Conservation (phyloP, 192 early-diverging fungal species). For the Dimargaris verticillata region DNA sequence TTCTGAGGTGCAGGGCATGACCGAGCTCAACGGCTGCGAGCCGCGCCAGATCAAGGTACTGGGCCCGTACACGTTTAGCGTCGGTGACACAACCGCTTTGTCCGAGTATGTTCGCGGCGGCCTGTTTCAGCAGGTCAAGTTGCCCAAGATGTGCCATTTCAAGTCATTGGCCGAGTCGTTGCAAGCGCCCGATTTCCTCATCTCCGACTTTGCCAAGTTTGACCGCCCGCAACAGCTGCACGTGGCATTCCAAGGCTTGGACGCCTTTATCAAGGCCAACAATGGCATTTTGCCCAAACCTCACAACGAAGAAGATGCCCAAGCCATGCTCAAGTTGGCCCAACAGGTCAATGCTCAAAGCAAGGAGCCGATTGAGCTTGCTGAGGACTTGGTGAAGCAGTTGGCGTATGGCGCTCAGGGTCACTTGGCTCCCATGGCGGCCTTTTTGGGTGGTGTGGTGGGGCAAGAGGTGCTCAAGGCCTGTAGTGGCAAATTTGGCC, state of each 20-base stretch:
- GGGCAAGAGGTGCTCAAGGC: conserved; percentile 98
- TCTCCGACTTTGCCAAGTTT: conserved; percentile 95
- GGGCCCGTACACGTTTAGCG: conserved; percentile 93
- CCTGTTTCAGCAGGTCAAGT: conserved; percentile 91
- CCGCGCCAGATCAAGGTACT: conserved; percentile 71
- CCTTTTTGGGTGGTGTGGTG: conserved; percentile 88
- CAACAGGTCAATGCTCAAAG: conserved; percentile 47
- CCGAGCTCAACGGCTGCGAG: conserved; percentile 59
- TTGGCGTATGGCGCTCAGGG: conserved; percentile 78
- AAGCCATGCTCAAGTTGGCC: conserved; percentile 54
- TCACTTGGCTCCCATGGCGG: conserved; percentile 86
- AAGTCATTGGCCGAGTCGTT: conserved; percentile 57
- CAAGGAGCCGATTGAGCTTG: conserved; percentile 58
- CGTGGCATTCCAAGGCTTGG: conserved; percentile 88
- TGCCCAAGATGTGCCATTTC: conserved; percentile 71
- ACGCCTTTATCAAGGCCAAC: conserved; percentile 45
- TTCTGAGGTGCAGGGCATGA: conserved; percentile 84
- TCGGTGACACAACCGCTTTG: conserved; percentile 72
- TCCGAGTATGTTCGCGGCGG: conserved; percentile 69
- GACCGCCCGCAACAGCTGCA: conserved; percentile 89
- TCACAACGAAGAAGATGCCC: conserved; percentile 70
- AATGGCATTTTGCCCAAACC: conserved; percentile 66
- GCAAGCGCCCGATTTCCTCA: conserved; percentile 61
- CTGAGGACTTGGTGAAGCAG: conserved; percentile 75
- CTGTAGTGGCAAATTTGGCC: conserved; percentile 90